A percentile compares a stretch with the other conserved stretches of the same genome.
phyloP scores from a whole-genome alignment of 2,329 filamentous ascomycete species.

The Calonectria leucothoes region DNA sequence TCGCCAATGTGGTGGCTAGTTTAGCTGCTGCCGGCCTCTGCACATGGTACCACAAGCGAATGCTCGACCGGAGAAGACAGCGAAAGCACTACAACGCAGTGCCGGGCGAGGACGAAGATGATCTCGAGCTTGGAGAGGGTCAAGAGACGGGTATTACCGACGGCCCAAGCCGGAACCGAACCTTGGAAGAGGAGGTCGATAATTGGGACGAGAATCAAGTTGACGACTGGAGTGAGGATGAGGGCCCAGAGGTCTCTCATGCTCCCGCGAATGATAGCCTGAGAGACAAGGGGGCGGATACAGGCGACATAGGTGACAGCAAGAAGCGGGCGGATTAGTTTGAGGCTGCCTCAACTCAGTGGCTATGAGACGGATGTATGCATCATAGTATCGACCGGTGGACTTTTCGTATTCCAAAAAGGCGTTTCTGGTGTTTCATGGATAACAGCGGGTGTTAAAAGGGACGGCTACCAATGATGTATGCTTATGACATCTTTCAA shows the following conservation, averaged over 20 bases:
- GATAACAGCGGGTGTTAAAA: conserved; percentile 21
- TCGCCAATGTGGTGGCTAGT: conserved; percentile 88
- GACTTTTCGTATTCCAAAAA: conserved; percentile 22
- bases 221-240: conserved; percentile 69
- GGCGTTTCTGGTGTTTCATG: conserved; percentile 17
- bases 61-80: conserved; percentile 87
- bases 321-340: conserved; percentile 49
- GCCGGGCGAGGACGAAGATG: conserved; percentile 70
- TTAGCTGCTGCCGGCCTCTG: conserved; percentile 78
- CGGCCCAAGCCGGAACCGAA: conserved; percentile 45
- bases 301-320: conserved; percentile 43
- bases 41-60: conserved; percentile 93
- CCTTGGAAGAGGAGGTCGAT: conserved; percentile 85
- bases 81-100: conserved; percentile 79
- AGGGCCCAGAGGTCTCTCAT: conserved; percentile 43
- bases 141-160: conserved; percentile 75
- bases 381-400: conserved; percentile 18
- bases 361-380: conserved; percentile 1
- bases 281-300: conserved; percentile 37
- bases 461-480: neutral
- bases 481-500: neutral
- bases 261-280: conserved; percentile 17
- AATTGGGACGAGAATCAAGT: conserved; percentile 90
- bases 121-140: conserved; percentile 82
- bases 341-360: neutral